Base-by-base conservation (phyloP, 495 filamentous ascomycete species). In the Bacidia rubella region DNA sequence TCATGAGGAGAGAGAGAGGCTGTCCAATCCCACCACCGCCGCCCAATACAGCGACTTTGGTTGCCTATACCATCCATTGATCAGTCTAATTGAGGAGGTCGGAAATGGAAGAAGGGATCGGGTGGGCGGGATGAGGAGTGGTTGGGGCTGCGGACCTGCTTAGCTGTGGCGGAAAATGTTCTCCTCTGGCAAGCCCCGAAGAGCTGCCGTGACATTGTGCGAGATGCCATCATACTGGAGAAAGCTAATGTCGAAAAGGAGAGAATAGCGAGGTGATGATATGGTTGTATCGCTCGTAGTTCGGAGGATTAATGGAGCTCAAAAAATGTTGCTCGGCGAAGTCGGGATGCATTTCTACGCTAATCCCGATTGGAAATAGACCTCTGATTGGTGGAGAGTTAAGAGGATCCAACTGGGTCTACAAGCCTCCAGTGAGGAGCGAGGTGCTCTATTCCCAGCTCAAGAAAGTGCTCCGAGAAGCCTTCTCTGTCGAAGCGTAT, bases 11-110 rank as follows among this genome's bases (percentile, higher is more conserved):
- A 48, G 92, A 98, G 57, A 98, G 72, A 63, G 92, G 92, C 77
- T 98, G 92, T 65, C 92, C 92, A 72, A 98, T 98, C 68, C 92
- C 92, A 72, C 92, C 92, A 66, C 83, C 83, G 58, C 90, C 92
- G 73, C 92, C 92, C 62, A 97, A 83, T 52, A 98, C 89, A 62
- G 88, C 81, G 60, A 98, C 92, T 79, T 96, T 96, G 67, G 89
- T 90, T 66, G 87, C 80, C 92, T 98, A 68, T 44, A 59, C 19
- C 42, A 50, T 29, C 53, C 52, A 72, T n/a, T 61, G 50, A 51
- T 54, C 51, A 39, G 51, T 44, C 15, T 40, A 44, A 15, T 23
- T 53, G 25, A 23, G 17, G 17, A 5, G 23, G 29, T 26, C 22
- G 35, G 44, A n/a, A 23, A 38, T 53, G 26, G 15, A 46, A 32